phyloP scores from a whole-genome alignment of 257 asterid species.

The Primulina eburnea region DNA sequence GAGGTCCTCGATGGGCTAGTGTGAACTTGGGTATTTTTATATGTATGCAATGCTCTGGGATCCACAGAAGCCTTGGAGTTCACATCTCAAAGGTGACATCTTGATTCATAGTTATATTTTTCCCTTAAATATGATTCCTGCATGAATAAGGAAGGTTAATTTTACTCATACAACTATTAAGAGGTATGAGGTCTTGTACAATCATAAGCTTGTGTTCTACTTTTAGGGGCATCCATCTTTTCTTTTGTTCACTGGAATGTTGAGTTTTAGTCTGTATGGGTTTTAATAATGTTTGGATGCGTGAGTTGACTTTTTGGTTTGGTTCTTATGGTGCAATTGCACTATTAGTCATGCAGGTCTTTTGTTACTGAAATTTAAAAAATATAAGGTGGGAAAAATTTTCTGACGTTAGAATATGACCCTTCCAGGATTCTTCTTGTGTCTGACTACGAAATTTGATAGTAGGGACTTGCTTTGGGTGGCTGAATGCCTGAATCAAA shows the following conservation, averaged over 20 bases:
- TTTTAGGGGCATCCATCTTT: neutral
- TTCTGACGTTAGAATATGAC: too few species aligned
- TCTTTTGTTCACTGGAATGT: neutral
- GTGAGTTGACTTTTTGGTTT: neutral
- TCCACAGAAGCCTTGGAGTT: slow-evolving; percentile 99
- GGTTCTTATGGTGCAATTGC: neutral
- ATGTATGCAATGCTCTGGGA: slow-evolving; percentile 99
- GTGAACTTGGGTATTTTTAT: slow-evolving; percentile 96
- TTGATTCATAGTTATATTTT: slow-evolving; percentile 11
- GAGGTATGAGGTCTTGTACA: slow-evolving; percentile 4
- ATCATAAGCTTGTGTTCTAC: neutral
- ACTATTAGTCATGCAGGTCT: neutral
- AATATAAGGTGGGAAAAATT: too few species aligned
- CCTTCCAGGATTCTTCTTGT: neutral
- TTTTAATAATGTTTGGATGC: neutral
- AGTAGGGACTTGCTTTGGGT: neutral
- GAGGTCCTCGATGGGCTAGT: slow-evolving; percentile 99
- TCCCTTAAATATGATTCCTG: neutral
- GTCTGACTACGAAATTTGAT: neutral
- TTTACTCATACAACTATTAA: neutral
- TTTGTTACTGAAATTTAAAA: too few species aligned
- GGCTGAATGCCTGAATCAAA: neutral
- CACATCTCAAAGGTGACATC: slow-evolving; percentile 92
- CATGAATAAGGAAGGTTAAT: neutral
- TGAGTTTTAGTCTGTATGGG: neutral